Conservation (phyloP, 768 basidiomycete genomes). For the Clitopilus passeckerianus region DNA sequence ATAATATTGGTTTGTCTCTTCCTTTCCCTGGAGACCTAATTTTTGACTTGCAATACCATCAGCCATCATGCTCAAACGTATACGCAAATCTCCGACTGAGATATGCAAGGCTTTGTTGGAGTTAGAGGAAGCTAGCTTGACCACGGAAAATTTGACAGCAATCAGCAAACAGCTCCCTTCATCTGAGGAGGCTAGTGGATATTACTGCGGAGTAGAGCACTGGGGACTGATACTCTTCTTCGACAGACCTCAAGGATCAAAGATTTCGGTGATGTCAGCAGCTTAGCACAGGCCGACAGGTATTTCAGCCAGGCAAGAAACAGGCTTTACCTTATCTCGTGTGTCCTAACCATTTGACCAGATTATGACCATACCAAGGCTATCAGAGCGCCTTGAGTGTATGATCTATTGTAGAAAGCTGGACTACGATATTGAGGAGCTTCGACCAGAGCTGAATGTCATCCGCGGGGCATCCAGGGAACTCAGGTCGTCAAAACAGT, state of each 20-base stretch:
- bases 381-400: constrained; percentile 68
- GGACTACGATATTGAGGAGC: constrained; percentile 79
- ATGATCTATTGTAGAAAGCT: constrained; percentile 84
- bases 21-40: not conserved
- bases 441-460: constrained; percentile 75
- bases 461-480: constrained; percentile 69
- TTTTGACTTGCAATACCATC: constrained; percentile 1
- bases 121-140: constrained; percentile 62
- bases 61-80: constrained; percentile 83
- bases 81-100: constrained; percentile 58
- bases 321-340: not conserved
- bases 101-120: constrained; percentile 71
- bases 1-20: constrained; percentile 63
- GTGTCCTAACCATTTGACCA: constrained; percentile 20
- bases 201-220: not conserved
- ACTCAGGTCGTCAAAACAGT: constrained; percentile 54
- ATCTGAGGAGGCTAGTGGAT: constrained; percentile 61
- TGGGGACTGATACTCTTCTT: not conserved
- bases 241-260: constrained; percentile 57
- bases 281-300: constrained; percentile 79
- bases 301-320: constrained; percentile 69
- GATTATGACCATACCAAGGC: constrained; percentile 77
- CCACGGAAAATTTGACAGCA: constrained; percentile 71
- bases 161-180: constrained; percentile 77
- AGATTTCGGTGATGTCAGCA: constrained; percentile 65